phyloP scores from a whole-genome alignment of 2,329 filamentous ascomycete species.

The Trichoderma sp. region DNA sequence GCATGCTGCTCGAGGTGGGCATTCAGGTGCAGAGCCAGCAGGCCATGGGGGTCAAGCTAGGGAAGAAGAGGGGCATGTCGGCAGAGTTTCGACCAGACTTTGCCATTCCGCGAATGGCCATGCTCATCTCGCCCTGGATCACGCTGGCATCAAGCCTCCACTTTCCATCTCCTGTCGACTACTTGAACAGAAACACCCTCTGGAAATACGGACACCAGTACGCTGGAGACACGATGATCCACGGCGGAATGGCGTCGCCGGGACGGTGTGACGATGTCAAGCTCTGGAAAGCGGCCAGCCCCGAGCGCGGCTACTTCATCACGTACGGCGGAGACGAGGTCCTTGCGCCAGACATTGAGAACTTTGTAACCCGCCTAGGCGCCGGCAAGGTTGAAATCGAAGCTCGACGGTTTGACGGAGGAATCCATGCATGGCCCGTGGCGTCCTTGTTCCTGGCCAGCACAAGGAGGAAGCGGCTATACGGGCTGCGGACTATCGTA shows the following conservation, averaged over 20 bases:
- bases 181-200: conserved; percentile 67
- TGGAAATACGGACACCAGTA: conserved; percentile 73
- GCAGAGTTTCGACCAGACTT: conserved; percentile 32
- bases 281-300: conserved; percentile 69
- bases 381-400: conserved; percentile 58
- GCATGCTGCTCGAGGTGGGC: conserved; percentile 69
- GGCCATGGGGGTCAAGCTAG: conserved; percentile 29
- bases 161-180: conserved; percentile 72
- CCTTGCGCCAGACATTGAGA: conserved; percentile 69
- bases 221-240: conserved; percentile 46
- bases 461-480: conserved; percentile 52
- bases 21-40: conserved; percentile 35
- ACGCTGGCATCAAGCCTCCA: conserved; percentile 70
- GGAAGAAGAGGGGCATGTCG: conserved; percentile 27
- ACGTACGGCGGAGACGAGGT: conserved; percentile 78
- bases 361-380: conserved; percentile 58
- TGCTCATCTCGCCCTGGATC: conserved; percentile 80
- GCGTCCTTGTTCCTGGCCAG: conserved; percentile 61
- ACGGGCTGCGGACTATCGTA: conserved; percentile 52
- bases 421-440: conserved; percentile 83
- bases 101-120: conserved; percentile 55
- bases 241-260: conserved; percentile 57
- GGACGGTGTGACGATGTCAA: conserved; percentile 66
- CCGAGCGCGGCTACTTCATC: conserved; percentile 67
- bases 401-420: conserved; percentile 62